Evolutionary conservation across 345 rosid species (phyloP), one percentile per base, ranked within the genome.

Genomic region (Moricandia moricandioides): DNA sequence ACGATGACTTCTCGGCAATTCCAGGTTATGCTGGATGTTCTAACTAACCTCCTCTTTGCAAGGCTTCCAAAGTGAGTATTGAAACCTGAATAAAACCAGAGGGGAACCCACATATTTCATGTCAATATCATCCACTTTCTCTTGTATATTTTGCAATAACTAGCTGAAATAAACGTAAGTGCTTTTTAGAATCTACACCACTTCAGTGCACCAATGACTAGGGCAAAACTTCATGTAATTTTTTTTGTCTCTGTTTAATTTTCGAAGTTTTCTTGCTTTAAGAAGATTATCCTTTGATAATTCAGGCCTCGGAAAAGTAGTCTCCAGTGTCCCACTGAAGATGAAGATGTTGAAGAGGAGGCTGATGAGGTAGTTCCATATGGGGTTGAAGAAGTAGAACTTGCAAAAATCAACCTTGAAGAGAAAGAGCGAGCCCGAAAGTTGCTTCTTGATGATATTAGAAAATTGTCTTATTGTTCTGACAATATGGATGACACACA

Each of bases 1-100:
- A 81, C 97, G 63, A 95, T 95, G 99, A 95, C 99, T 14, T 90
- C 99, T 73, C 92, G 97, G 39, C 99, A 95, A 72, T 95, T 92
- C 82, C 98, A 92, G 74, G 98, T 95, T 75, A 92, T 95, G 99
- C 79, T 87, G 82, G 97, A 92, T 83, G 99, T 95, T 73, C 81
- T 95, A 90, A 89, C 91, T 29, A 92, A 92, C 82, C 98, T 95
- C 74, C 99, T 95, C 81, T 95, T 95, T 85, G 98, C 97, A 21
- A 87, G 98, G 77, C 94, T 80, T 76, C 99, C 99, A 86, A 95
- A 90, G 99, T 95, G 76, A 89, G 96, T 65, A 77, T 65, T 43
- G 18, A 64, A 51, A 63, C 71, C 47, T 78, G 73, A 64, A 39
- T 17, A 52, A n/a, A 60, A 68, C 12, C 30, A 54, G 27, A 37